Base-by-base conservation (phyloP, 2,329 filamentous ascomycete species). In the Xylogone sp. region DNA sequence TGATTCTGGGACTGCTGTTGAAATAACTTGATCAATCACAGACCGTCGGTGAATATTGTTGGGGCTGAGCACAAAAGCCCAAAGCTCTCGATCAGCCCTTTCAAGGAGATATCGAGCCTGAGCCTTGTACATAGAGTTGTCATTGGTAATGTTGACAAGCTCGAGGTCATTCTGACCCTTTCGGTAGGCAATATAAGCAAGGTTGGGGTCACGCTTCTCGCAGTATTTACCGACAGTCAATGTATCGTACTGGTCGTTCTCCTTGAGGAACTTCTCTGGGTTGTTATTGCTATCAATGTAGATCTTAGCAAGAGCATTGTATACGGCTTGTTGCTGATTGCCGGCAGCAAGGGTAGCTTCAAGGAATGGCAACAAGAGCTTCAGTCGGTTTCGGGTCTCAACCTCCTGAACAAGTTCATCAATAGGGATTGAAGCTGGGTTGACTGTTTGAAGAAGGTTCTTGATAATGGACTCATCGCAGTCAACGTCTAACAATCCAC, bases 61-160 rank as follows among this genome's bases (percentile, higher is more conserved):
- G 62, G 90, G 85, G 69, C 88, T 96, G 29, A 99, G 80, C 13
- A 97, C 94, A 67, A 97, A 99, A 48, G 81, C 79, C 95, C 95
- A 99, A 45, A 99, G 84, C 69, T 99, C 94, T 2, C 77, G 70
- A 65, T 99, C 94, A 34, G 89, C 87, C 59, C 94, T 87, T 64
- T 97, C 92, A 48, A 99, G 77, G 21, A 99, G 80, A 71, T 99
- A 99, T 34, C 94, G 87, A 53, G 92, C 93, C 71, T 99, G 94
- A n/a, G 89, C 89, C 64, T 92, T 88, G 81, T 96, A 99, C 94
- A 99, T 99, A n/a, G 90, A 86, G 74, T 99, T 99, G 73, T 99
- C 95, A 63, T 97, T 99, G 65, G 94, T 97, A 66, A 99, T 93
- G 70, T 88, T 94, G 72, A 99, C 93, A 51, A 99, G 82, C 73